Base-by-base conservation (phyloP, 2,329 filamentous ascomycete genomes). In the Hypoxylon sp. region DNA sequence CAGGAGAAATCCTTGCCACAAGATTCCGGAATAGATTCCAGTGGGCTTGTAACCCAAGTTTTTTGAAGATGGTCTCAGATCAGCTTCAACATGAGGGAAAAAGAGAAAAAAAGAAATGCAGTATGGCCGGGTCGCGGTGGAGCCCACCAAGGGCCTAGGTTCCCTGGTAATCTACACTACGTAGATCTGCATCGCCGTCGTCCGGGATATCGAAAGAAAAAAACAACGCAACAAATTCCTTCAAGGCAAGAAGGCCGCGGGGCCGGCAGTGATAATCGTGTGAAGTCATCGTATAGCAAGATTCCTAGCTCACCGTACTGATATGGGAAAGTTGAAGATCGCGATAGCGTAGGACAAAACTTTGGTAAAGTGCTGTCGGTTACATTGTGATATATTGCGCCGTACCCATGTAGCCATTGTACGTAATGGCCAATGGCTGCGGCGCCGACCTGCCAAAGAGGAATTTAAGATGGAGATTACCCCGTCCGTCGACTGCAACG, bases 301-400 rank as follows among this genome's bases (percentile, higher is more conserved):
- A 50, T 39, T 56, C 26, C 56, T 34, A 53, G 28, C 26, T 59
- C 39, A 46, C 19, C 20, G 4, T 37, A 51, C 56, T 50, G 57
- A 51, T 26, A 57, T 51, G 48, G 43, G 30, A 60, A 7, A 37
- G 15, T 26, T 44, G 53, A 54, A 22, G 22, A 24, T 52, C 26
- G 30, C 22, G 17, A 58, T 48, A 41, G 49, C 56, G 47, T 50
- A 53, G 37, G 20, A 50, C 19, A 56, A 32, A n/a, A 19, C 44
- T 56, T 50, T 44, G 24, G 30, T 39, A 54, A 47, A 22, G 6
- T 37, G 26, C 28, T 37, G 56, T 30, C 57, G 32, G 65, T 68
- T 65, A 59, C 59, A 68, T 68, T 26, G 54, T 43, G 54, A 63
- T 57, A 63, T 54, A 66, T 68, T 66, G 57, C 59, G 62, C 56